phyloP scores from a whole-genome alignment of 108 stramenopile genomes.

The Discostella stelligeroides region DNA sequence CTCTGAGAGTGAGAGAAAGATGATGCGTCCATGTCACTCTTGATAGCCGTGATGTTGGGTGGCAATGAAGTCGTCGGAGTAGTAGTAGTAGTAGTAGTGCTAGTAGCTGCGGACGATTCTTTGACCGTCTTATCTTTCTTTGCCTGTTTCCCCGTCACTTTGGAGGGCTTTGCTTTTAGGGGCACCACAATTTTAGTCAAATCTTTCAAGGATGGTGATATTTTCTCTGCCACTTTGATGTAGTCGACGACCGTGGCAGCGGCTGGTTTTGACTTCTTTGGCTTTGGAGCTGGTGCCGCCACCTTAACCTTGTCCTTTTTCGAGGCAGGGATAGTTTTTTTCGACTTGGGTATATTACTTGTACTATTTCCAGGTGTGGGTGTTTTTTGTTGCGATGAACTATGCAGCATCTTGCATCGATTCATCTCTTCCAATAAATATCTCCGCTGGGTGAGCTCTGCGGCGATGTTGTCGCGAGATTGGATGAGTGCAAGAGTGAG shows the following conservation, averaged over 20 bases:
- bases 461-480: constrained; percentile 64
- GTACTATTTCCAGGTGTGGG: constrained; percentile 9
- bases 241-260: background rate
- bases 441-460: constrained; percentile 59
- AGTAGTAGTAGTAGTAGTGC: too few relatives aligned
- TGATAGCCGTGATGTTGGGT: background rate
- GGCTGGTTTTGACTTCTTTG: background rate
- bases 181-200: background rate
- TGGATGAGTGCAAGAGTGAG: constrained; percentile 60
- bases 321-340: constrained; percentile 14
- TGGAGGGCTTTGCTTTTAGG: too few relatives aligned
- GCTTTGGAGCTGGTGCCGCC: background rate
- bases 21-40: background rate
- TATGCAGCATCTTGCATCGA: constrained; percentile 25
- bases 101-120: too few relatives aligned
- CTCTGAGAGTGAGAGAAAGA: constrained; percentile 5
- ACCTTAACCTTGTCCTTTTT: constrained; percentile 2
- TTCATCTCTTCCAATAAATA: constrained; percentile 74
- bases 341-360: constrained; percentile 5
- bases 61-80: background rate
- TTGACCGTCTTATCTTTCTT: too few relatives aligned
- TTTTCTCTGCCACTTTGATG: background rate
- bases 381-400: background rate
- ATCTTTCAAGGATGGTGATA: background rate
- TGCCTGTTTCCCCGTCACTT: too few relatives aligned